Conservation (phyloP, 495 filamentous ascomycete species). For the Aspergillus cavernicola region DNA sequence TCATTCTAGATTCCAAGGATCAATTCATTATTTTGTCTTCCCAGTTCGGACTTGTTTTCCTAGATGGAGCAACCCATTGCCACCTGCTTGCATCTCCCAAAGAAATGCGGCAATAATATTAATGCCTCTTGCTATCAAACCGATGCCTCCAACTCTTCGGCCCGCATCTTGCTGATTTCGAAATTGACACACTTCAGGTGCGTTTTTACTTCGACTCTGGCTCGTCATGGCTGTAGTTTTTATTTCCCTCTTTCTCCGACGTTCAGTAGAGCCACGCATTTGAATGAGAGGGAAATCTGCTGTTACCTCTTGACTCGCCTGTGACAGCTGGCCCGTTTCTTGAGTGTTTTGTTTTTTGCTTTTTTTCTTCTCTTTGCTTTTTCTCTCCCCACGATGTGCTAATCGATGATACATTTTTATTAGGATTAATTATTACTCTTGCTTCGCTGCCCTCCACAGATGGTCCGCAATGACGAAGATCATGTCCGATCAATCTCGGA, state of each 20-base stretch:
- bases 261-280: background rate
- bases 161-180: background rate
- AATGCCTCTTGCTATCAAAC: too few species aligned
- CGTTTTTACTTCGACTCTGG: background rate
- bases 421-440: background rate
- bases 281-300: background rate
- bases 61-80: background rate
- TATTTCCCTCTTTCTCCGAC: background rate
- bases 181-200: background rate
- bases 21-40: background rate
- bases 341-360: background rate
- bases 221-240: too few species aligned
- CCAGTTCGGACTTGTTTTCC: background rate
- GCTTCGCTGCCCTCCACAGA: background rate
- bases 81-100: background rate
- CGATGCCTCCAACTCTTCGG: too few species aligned
- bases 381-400: background rate
- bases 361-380: background rate
- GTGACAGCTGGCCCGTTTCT: background rate
- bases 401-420: background rate
- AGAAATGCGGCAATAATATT: too few species aligned
- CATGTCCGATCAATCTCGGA: background rate
- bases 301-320: too few species aligned
- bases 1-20: too few species aligned
- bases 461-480: background rate